Conservation (phyloP, 768 basidiomycete genomes). For the Vishniacozyma victoriae region DNA sequence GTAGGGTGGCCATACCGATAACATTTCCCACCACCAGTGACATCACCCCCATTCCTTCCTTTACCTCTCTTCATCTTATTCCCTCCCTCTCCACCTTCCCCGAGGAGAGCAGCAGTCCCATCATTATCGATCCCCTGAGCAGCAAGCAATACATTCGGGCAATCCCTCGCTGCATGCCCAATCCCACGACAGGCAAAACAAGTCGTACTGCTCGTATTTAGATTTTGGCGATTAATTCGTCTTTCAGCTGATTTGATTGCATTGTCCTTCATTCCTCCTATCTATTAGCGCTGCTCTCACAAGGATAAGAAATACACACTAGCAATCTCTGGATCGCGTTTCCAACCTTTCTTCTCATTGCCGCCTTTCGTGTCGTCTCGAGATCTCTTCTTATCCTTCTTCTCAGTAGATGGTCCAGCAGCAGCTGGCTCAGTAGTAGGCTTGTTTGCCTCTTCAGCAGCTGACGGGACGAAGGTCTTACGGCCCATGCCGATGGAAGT, state of each 20-base stretch:
- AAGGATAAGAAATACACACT: conserved; percentile 41
- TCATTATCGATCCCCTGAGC: conserved; percentile 7
- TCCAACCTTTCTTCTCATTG: not conserved
- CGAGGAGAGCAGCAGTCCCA: conserved; percentile 10
- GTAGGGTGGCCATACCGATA: conserved; percentile 56
- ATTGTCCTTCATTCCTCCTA: conserved; percentile 8
- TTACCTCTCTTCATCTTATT: conserved; percentile 33
- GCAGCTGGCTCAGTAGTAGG: not conserved
- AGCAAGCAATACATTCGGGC: conserved; percentile 54
- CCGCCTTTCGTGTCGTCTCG: not conserved
- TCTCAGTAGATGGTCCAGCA: conserved; percentile 17
- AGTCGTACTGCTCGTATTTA: conserved; percentile 51
- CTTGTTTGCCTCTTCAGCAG: conserved; percentile 37
- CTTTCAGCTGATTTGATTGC: conserved; percentile 21
- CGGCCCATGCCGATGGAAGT: conserved; percentile 43
- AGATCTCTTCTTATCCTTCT: not conserved
- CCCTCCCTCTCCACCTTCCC: conserved; percentile 8
- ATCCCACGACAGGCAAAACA: conserved; percentile 82
- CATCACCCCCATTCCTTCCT: conserved; percentile 33
- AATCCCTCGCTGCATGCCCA: conserved; percentile 78
- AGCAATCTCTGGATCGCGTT: conserved; percentile 44
- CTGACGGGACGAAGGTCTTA: conserved; percentile 33
- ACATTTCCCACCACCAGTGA: conserved; percentile 57
- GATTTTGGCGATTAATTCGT: conserved; percentile 31
- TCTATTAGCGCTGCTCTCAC: conserved; percentile 19